A percentile compares a stretch with the other conserved stretches of the same genome.
Conservation (phyloP, 225 moss, liverwort and hornwort genomes). For the Pseudisothecium myosuroides region DNA sequence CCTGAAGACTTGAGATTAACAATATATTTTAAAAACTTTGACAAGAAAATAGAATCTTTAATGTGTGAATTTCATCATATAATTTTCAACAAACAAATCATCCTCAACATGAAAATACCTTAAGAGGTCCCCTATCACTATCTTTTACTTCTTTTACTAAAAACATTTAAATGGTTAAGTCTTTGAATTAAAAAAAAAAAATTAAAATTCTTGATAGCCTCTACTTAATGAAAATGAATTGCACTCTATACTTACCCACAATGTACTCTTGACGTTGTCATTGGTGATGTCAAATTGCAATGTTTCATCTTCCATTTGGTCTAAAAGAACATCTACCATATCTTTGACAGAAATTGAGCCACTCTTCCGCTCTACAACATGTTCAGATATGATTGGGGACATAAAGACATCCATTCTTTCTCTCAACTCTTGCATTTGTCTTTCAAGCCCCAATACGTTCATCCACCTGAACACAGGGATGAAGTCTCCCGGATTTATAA, state of each 20-base stretch:
- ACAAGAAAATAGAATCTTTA: not conserved
- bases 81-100: not conserved
- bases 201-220: not conserved
- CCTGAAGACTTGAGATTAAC: not conserved
- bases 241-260: not conserved
- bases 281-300: not conserved
- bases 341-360: not conserved
- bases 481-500: no score
- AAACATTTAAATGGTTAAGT: not conserved
- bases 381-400: not conserved
- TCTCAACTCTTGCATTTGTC: not conserved
- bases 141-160: not conserved
- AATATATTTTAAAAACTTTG: not conserved
- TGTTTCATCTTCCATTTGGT: not conserved
- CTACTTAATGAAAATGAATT: not conserved
- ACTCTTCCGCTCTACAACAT: not conserved
- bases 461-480: not conserved
- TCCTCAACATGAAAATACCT: not conserved
- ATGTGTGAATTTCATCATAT: not conserved
- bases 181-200: not conserved
- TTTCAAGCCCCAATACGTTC: not conserved
- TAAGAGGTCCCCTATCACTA: not conserved
- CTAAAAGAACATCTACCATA: not conserved
- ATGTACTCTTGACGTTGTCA: not conserved
- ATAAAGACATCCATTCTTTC: not conserved